Evolutionary conservation across 1,284 basidiomycete genomes (phyloP).

Genomic region (Ustilago shanxiensis): DNA sequence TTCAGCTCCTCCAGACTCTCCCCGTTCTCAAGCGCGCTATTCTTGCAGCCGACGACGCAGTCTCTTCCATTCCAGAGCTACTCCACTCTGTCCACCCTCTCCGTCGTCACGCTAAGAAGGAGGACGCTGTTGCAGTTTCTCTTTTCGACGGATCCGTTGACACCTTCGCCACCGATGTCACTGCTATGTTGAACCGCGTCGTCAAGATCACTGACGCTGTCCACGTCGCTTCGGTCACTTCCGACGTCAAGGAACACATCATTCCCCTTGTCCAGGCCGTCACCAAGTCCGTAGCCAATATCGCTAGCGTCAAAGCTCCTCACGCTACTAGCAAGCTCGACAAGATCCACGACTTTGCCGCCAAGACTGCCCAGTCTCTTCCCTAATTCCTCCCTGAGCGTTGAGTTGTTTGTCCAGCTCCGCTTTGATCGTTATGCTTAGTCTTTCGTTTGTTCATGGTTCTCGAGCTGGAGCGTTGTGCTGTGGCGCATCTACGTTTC

Average conservation of each 20-base stretch:
- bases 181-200: constrained; percentile 10
- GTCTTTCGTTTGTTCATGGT: constrained; percentile 4
- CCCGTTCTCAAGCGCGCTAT: constrained; percentile 16
- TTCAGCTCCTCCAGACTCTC: constrained; percentile 8
- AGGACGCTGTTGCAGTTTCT: background rate
- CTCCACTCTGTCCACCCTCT: constrained; percentile 1
- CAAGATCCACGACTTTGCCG: constrained; percentile 1
- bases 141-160: constrained; percentile 25
- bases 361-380: constrained; percentile 17
- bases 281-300: background rate
- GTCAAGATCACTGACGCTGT: constrained; percentile 22
- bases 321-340: constrained; percentile 3
- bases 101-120: background rate
- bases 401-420: background rate
- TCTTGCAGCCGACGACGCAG: background rate
- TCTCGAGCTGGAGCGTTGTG: background rate
- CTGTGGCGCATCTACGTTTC: background rate
- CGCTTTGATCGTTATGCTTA: background rate
- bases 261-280: constrained; percentile 15
- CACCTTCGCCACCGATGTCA: constrained; percentile 8
- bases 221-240: constrained; percentile 2
- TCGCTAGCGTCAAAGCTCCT: constrained; percentile 9
- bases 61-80: background rate
- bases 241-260: constrained; percentile 10
- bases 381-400: background rate